These are phyloP conservation scores for Paraglomus occultum DNA, from an alignment of 192 early-diverging fungal genomes.

Conservation along the genomic window DNA sequence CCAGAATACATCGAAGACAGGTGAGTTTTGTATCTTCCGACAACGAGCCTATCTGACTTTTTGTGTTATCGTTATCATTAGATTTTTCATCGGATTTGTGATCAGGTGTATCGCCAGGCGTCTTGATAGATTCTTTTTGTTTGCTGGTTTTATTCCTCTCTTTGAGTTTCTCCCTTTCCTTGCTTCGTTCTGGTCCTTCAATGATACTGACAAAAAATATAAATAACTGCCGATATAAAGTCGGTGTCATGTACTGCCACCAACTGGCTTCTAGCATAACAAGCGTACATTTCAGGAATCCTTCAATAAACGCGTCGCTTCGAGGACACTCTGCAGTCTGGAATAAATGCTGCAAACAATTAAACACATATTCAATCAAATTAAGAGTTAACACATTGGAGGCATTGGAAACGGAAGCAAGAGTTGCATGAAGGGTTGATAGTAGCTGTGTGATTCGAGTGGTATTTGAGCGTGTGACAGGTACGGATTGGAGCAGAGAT, in stretches of 20 bases:
- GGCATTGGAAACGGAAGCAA: constrained; percentile 15
- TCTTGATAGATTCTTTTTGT: constrained; percentile 13
- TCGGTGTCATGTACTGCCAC: constrained; percentile 17
- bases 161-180: neutral
- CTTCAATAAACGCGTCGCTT: constrained; percentile 31
- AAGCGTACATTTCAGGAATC: constrained; percentile 26
- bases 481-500: neutral
- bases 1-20: constrained; percentile 29
- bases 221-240: constrained; percentile 25
- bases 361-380: constrained; percentile 32
- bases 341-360: constrained; percentile 27
- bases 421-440: constrained; percentile 5
- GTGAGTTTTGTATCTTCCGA: constrained; percentile 37
- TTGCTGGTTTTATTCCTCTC: neutral
- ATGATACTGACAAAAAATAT: constrained; percentile 28
- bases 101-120: constrained; percentile 15
- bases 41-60: neutral
- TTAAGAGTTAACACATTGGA: constrained; percentile 6
- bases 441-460: neutral
- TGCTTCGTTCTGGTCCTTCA: constrained; percentile 7
- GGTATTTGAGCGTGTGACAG: neutral
- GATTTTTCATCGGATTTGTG: neutral
- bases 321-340: neutral
- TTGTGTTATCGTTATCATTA: neutral
- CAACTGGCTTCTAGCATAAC: constrained; percentile 22